Percentiles rank a stretch among this genome's conserved stretches.
Conservation (phyloP, 163 green algal species). For the Prototheca cutis region DNA sequence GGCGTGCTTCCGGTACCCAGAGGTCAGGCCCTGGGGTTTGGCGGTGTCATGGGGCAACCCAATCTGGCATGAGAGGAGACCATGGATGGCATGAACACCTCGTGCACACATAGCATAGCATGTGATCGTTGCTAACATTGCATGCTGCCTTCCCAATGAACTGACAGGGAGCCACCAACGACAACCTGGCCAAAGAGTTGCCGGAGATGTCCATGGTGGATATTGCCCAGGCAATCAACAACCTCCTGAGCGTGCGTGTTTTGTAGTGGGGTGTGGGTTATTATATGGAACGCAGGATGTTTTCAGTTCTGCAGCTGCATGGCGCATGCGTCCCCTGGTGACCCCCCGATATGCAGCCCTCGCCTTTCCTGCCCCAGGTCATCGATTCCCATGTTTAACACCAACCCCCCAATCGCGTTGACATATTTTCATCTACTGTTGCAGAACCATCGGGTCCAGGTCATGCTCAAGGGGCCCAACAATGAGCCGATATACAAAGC, state of each 20-base stretch:
- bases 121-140: no score
- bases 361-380: no score
- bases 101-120: no score
- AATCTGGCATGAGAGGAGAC: no score
- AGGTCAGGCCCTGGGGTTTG: conserved; percentile 8
- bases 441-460: neutral
- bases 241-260: conserved; percentile 6
- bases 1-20: conserved; percentile 7
- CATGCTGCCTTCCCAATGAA: neutral
- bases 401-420: no score
- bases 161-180: no score
- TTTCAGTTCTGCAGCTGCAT: neutral
- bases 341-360: no score
- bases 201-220: conserved; percentile 10
- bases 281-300: neutral
- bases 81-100: no score
- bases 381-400: no score
- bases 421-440: no score
- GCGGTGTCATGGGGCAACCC: no score
- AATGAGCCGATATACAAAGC: conserved; percentile 11
- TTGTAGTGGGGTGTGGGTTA: neutral
- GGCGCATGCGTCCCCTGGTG: no score
- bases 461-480: neutral
- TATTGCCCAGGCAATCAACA: conserved; percentile 18
- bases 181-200: conserved; percentile 20